These are phyloP conservation scores for Lactarius trivialis DNA, from an alignment of 768 basidiomycete genomes.

Conservation along the genomic window DNA sequence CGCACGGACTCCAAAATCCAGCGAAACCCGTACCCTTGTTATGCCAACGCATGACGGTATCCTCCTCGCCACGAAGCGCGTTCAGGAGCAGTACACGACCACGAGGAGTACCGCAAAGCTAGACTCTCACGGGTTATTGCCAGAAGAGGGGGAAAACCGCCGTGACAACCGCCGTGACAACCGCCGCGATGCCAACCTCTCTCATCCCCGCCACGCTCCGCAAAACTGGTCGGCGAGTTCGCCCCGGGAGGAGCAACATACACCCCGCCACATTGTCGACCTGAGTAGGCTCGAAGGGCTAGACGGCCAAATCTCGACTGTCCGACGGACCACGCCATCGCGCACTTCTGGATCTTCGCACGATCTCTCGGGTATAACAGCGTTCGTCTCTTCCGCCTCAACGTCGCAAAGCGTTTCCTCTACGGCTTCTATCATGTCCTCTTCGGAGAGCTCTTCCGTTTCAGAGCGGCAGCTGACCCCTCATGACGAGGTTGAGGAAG, in stretches of 20 bases:
- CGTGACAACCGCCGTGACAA: constrained; percentile 1
- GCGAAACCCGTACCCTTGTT: constrained; percentile 4
- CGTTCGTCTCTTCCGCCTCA: neutral
- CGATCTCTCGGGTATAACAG: neutral
- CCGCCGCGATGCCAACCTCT: neutral
- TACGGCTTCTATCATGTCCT: neutral
- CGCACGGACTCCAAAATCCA: constrained; percentile 16
- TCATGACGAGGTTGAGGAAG: constrained; percentile 12
- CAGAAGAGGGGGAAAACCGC: constrained; percentile 10
- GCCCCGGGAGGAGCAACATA: neutral
- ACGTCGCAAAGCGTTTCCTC: neutral
- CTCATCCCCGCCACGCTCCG: neutral
- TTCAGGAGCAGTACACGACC: constrained; percentile 54
- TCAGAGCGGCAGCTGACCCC: constrained; percentile 11
- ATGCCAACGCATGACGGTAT: constrained; percentile 33
- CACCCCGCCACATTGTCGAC: constrained; percentile 8
- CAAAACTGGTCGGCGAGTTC: constrained; percentile 2
- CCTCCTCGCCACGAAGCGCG: constrained; percentile 63
- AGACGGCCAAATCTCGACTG: constrained; percentile 1
- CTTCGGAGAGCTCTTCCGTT: neutral
- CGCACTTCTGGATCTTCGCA: neutral
- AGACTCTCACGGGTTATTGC: constrained; percentile 6
- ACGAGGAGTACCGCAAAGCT: constrained; percentile 26
- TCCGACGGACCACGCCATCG: neutral
- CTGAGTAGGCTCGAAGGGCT: constrained; percentile 11